Base-by-base conservation (phyloP, 345 rosid genomes). In the Noccaea caerulescens region DNA sequence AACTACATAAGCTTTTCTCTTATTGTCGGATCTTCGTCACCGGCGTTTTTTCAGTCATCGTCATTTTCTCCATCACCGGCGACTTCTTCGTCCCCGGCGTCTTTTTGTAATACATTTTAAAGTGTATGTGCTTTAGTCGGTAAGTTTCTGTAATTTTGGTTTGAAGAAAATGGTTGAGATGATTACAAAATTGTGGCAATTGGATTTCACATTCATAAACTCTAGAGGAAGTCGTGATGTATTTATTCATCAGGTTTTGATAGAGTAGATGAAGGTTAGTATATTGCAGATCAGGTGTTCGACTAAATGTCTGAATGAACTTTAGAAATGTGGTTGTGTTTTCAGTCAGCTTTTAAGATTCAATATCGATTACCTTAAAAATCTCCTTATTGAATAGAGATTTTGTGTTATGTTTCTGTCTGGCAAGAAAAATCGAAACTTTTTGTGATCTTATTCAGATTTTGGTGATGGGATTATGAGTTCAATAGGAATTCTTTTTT, bases 251-350 rank as follows among this genome's bases (percentile, higher is more conserved):
- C 11, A 41, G 13, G n/a, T 11, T 49, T 49, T 18, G 11, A 1
- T 8, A 0, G 10, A 10, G 10, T 20, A 14, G 55, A 20, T 20
- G 4, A 20, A 18, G 32, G 3, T 9, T 20, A 4, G 1, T 20
- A 1, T 10, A 18, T 10, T 51, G 55, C 34, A 23, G 55, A 51
- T 25, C 12, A 51, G 7, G 13, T 51, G 34, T 51, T 51, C 55
- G 55, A 51, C 34, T 10, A 23, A 10, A 23, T 51, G 55, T 23
- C 34, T 51, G 4, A 20, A 10, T 10, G 55, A 51, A 10, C n/a
- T 9, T 50, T 50, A 8, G 55, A 50, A 50, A 50, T 50, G 55
- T 18, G 12, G 54, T 16, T 20, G 54, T 49, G 54, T 49, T 49
- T 49, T 3, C 7, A 16, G 10, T 43, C 46, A 43, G 16, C 46